Evolutionary conservation across 495 filamentous ascomycete genomes (phyloP).

Genomic region (Amphirosellinia nigrospora): DNA sequence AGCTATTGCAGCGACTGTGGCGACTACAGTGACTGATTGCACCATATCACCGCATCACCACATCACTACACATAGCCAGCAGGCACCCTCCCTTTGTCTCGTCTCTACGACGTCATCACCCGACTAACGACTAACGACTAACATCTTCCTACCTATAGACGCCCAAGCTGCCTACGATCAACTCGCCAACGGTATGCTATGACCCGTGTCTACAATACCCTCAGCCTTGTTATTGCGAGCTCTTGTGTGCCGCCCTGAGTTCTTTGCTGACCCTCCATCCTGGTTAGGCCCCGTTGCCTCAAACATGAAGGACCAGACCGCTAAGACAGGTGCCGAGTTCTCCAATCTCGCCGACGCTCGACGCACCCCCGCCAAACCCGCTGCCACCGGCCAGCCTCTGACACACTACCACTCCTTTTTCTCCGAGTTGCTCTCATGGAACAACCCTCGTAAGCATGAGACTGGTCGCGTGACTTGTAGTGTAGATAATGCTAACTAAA

Average conservation of each 20-base stretch:
- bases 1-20: not conserved
- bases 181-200: slow-evolving; percentile 47
- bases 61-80: slow-evolving; percentile 2
- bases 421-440: slow-evolving; percentile 78
- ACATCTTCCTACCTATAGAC: slow-evolving; percentile 41
- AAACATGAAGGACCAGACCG: slow-evolving; percentile 73
- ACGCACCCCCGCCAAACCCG: slow-evolving; percentile 67
- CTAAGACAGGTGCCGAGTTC: slow-evolving; percentile 75
- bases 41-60: too few species aligned
- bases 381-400: slow-evolving; percentile 84
- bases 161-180: slow-evolving; percentile 49
- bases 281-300: slow-evolving; percentile 74
- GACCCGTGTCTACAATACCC: not conserved
- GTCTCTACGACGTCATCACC: slow-evolving; percentile 28
- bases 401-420: slow-evolving; percentile 98
- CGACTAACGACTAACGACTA: slow-evolving; percentile 37
- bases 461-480: slow-evolving; percentile 25
- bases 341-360: slow-evolving; percentile 75
- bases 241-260: not conserved
- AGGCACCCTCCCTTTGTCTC: slow-evolving; percentile 22
- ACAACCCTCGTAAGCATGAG: slow-evolving; percentile 54
- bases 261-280: slow-evolving; percentile 33
- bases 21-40: not conserved
- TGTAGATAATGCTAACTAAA: slow-evolving; percentile 48
- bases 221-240: not conserved